Conservation (phyloP, 2,329 filamentous ascomycete genomes). For the Apiospora sp. region DNA sequence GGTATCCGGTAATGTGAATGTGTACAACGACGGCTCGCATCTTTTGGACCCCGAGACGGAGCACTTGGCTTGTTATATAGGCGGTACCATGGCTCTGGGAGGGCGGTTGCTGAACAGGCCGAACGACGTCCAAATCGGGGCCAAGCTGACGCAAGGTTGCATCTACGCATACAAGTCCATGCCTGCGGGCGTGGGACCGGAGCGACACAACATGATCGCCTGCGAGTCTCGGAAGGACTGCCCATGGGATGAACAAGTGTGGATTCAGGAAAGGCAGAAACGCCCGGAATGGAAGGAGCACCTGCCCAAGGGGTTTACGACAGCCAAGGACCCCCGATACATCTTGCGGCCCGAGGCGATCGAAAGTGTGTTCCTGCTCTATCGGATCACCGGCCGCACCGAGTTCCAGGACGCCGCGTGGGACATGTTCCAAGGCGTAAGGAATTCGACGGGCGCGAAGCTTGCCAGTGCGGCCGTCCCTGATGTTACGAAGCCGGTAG, state of each 20-base stretch:
- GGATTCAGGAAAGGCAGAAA: conserved; percentile 35
- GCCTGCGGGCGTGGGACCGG: conserved; percentile 67
- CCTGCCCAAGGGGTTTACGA: conserved; percentile 62
- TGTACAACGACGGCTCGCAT: conserved; percentile 37
- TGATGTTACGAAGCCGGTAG: conserved; percentile 53
- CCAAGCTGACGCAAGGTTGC: conserved; percentile 68
- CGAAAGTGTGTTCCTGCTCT: conserved; percentile 44
- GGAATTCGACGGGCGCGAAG: conserved; percentile 37
- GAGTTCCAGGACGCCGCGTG: conserved; percentile 41
- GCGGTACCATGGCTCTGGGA: conserved; percentile 74
- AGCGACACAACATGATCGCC: conserved; percentile 61
- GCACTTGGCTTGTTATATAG: conserved; percentile 75
- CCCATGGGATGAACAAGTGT: conserved; percentile 37
- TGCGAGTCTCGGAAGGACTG: conserved; percentile 46
- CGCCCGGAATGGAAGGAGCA: conserved; percentile 39
- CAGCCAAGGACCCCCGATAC: conserved; percentile 50
- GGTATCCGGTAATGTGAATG: conserved; percentile 62
- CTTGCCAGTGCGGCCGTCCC: conserved; percentile 39
- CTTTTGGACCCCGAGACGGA: conserved; percentile 49
- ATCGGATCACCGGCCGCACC: conserved; percentile 40
- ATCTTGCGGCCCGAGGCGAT: conserved; percentile 45
- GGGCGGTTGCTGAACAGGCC: conserved; percentile 65
- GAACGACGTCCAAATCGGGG: conserved; percentile 63
- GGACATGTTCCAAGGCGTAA: conserved; percentile 42
- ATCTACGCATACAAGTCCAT: conserved; percentile 67